Evolutionary conservation across 352 stramenopile genomes (phyloP).

Genomic region (Aphanomyces invadans): DNA sequence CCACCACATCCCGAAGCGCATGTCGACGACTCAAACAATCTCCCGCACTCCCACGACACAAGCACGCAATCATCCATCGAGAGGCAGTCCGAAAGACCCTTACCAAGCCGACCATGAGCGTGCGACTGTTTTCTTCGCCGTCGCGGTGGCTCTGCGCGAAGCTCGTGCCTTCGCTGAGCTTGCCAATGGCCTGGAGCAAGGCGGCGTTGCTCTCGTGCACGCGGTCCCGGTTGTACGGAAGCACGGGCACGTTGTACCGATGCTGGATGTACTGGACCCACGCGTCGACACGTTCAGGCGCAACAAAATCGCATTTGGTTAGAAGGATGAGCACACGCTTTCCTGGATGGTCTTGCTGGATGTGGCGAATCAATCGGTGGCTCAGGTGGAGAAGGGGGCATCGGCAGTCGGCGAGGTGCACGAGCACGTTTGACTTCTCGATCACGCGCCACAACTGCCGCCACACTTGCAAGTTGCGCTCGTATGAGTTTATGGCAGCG

Average conservation of each 20-base stretch:
- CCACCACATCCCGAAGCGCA: too few species aligned
- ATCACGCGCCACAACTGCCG: slow-evolving; percentile 74
- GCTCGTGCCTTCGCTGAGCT: slow-evolving; percentile 1
- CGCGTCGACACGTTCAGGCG: neutral
- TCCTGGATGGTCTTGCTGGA: slow-evolving; percentile 32
- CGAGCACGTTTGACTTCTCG: slow-evolving; percentile 65
- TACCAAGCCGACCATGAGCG: slow-evolving; percentile 28
- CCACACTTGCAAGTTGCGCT: slow-evolving; percentile 79
- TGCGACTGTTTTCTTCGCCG: slow-evolving; percentile 12
- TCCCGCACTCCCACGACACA: too few species aligned
- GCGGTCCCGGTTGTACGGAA: slow-evolving; percentile 20
- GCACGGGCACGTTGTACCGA: slow-evolving; percentile 18
- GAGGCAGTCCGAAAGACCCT: too few species aligned
- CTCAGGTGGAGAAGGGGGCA: slow-evolving; percentile 68
- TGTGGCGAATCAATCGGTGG: slow-evolving; percentile 50
- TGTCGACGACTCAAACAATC: too few species aligned
- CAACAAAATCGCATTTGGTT: slow-evolving; percentile 22
- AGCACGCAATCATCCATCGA: too few species aligned
- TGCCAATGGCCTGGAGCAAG: slow-evolving; percentile 3
- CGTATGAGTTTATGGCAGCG: slow-evolving; percentile 52
- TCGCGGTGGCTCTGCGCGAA: neutral
- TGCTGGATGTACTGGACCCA: slow-evolving; percentile 25
- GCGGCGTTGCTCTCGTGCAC: slow-evolving; percentile 4
- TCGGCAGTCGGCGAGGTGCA: slow-evolving; percentile 63
- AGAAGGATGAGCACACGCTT: slow-evolving; percentile 24